Evolutionary conservation across 2,329 filamentous ascomycete species (phyloP).

Genomic region (Aspergillus niger): DNA sequence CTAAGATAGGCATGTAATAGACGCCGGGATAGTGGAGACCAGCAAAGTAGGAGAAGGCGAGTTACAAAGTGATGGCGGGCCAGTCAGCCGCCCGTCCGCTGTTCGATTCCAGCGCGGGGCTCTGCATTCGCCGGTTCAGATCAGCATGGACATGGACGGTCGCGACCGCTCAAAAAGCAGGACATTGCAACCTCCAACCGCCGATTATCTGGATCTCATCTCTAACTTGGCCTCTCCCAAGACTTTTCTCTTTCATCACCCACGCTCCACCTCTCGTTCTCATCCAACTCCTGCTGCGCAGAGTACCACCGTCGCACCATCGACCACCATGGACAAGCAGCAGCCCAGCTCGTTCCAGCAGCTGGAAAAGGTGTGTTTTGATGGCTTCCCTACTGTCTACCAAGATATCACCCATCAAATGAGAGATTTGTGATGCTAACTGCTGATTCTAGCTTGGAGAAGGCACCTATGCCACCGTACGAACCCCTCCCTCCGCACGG

Average conservation of each 20-base stretch:
- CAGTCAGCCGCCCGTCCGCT: not conserved
- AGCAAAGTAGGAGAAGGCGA: not conserved
- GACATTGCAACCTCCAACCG: constrained; percentile 23
- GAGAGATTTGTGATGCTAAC: not conserved
- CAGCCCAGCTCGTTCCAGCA: constrained; percentile 98
- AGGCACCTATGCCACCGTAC: constrained; percentile 95
- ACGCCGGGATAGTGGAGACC: not conserved
- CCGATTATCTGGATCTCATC: constrained; percentile 33
- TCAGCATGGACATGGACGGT: constrained; percentile 24
- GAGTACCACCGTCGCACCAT: constrained; percentile 7
- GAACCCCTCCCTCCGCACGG: constrained; percentile 27
- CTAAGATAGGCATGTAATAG: not conserved
- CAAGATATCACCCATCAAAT: no score
- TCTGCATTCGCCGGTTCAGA: constrained; percentile 8
- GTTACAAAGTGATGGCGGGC: not conserved
- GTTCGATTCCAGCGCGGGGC: constrained; percentile 14
- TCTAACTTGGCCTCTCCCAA: constrained; percentile 40
- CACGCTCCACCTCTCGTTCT: constrained; percentile 20
- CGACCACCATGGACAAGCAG: constrained; percentile 74
- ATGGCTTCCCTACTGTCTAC: not conserved
- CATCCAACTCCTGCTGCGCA: constrained; percentile 19
- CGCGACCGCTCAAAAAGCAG: constrained; percentile 20
- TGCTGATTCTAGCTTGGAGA: constrained; percentile 69
- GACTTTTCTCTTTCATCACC: constrained; percentile 37
- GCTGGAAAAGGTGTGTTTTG: constrained; percentile 71